Evolutionary conservation across 2,329 filamentous ascomycete genomes (phyloP).

Genomic region (Colletotrichum tanaceti): DNA sequence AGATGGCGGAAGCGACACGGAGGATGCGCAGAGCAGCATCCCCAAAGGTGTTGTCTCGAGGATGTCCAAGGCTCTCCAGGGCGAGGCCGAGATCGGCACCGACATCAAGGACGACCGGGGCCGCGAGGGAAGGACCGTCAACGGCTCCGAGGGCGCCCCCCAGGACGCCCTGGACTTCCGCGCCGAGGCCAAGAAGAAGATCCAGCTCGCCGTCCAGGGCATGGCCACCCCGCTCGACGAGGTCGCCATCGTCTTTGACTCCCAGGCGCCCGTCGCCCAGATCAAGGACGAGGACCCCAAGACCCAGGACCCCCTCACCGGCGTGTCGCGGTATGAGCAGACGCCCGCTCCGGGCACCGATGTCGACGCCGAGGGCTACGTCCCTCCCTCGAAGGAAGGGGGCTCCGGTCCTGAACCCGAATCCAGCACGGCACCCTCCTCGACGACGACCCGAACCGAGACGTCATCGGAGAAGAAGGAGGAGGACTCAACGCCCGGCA

Average conservation of each 20-base stretch:
- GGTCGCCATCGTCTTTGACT: slow-evolving; percentile 31
- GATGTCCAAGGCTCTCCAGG: slow-evolving; percentile 14
- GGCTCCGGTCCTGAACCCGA: neutral
- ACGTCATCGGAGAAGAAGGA: neutral
- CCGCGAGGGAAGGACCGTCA: slow-evolving; percentile 24
- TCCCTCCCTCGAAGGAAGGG: neutral
- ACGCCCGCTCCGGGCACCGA: neutral
- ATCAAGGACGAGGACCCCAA: slow-evolving; percentile 10
- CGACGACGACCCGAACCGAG: slow-evolving; percentile 6
- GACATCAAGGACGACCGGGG: slow-evolving; percentile 38
- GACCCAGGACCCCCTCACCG: slow-evolving; percentile 7
- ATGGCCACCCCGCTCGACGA: slow-evolving; percentile 36
- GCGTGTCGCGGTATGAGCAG: slow-evolving; percentile 19
- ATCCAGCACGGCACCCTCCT: neutral
- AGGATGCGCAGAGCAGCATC: neutral
- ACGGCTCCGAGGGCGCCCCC: slow-evolving; percentile 26
- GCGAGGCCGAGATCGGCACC: slow-evolving; percentile 22
- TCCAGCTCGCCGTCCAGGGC: slow-evolving; percentile 28
- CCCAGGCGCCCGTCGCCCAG: slow-evolving; percentile 21
- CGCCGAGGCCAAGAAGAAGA: slow-evolving; percentile 35
- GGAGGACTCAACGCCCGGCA: neutral
- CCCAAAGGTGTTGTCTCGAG: slow-evolving; percentile 8
- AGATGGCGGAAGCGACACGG: slow-evolving; percentile 8
- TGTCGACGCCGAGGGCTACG: neutral
- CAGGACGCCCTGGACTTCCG: slow-evolving; percentile 34